phyloP scores from a whole-genome alignment of 129 eudicot species.

The Cynara cardunculus region DNA sequence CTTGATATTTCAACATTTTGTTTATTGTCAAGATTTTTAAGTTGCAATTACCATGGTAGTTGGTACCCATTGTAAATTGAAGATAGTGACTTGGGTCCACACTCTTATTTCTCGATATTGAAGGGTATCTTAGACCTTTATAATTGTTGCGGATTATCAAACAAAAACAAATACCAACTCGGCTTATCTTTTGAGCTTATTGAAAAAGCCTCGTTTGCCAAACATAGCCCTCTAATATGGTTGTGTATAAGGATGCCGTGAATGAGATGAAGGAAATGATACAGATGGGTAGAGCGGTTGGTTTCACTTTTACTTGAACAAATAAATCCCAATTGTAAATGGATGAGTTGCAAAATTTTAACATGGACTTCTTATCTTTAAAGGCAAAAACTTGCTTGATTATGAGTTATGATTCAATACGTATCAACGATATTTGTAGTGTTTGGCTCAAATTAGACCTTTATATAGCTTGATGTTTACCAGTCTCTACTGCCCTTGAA shows the following conservation, averaged over 20 bases:
- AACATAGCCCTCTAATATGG: too few relatives aligned
- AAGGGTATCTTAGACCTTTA: background rate
- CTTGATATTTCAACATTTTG: background rate
- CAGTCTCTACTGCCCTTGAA: background rate
- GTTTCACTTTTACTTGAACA: too few relatives aligned
- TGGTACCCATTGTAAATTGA: background rate
- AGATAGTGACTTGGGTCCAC: background rate
- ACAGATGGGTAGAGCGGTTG: too few relatives aligned
- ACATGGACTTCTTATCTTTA: background rate
- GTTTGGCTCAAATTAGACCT: background rate
- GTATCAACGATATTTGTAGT: background rate
- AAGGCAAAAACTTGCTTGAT: too few relatives aligned
- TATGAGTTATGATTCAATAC: background rate
- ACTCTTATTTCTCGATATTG: background rate
- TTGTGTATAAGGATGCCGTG: too few relatives aligned
- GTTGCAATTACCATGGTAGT: background rate
- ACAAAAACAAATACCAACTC: too few relatives aligned
- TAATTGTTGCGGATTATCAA: background rate
- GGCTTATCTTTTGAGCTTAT: background rate
- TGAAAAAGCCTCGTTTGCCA: background rate
- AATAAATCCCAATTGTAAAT: too few relatives aligned
- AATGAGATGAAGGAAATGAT: too few relatives aligned
- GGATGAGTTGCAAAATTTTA: too few relatives aligned
- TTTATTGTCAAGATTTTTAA: conserved; percentile 1
- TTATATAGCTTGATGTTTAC: background rate